Evolutionary conservation across 2,329 filamentous ascomycete genomes (phyloP).

Genomic region (Fusarium devonianum): DNA sequence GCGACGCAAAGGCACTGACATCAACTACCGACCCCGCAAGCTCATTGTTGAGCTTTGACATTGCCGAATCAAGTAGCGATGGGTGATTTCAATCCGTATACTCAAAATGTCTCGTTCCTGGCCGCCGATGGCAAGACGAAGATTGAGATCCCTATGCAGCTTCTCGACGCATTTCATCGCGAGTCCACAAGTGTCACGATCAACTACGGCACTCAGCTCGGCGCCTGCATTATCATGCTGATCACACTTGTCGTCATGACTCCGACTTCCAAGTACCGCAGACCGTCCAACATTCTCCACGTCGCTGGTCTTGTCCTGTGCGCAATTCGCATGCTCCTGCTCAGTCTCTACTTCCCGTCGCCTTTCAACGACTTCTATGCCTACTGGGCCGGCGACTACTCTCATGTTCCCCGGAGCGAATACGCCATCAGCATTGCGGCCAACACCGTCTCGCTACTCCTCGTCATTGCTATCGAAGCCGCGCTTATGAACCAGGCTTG

Average conservation of each 20-base stretch:
- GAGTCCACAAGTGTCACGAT: conserved; percentile 54
- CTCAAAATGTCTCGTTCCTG: conserved; percentile 49
- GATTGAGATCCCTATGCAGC: conserved; percentile 44
- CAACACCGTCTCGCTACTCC: conserved; percentile 52
- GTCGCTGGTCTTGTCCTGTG: conserved; percentile 65
- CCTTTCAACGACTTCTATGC: conserved; percentile 68
- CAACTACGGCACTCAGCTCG: conserved; percentile 75
- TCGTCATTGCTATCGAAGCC: conserved; percentile 54
- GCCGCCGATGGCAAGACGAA: conserved; percentile 43
- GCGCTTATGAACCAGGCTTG: conserved; percentile 61
- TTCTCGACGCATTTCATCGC: conserved; percentile 45
- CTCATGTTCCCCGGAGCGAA: conserved; percentile 52
- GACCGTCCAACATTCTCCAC: conserved; percentile 72
- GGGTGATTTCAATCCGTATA: conserved; percentile 46
- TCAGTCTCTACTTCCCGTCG: conserved; percentile 66
- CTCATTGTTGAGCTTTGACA: background rate
- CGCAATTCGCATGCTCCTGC: conserved; percentile 64
- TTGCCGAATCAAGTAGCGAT: conserved; percentile 21
- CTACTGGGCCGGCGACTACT: conserved; percentile 62
- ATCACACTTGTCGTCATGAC: conserved; percentile 73
- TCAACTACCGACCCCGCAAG: background rate
- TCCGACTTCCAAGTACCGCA: conserved; percentile 67
- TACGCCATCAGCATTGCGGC: conserved; percentile 49
- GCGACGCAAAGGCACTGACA: background rate
- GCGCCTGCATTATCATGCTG: conserved; percentile 70